Percentiles rank a stretch among this genome's conserved stretches.
Conservation (phyloP, 1,284 basidiomycete species). For the Puccinia novopanici region DNA sequence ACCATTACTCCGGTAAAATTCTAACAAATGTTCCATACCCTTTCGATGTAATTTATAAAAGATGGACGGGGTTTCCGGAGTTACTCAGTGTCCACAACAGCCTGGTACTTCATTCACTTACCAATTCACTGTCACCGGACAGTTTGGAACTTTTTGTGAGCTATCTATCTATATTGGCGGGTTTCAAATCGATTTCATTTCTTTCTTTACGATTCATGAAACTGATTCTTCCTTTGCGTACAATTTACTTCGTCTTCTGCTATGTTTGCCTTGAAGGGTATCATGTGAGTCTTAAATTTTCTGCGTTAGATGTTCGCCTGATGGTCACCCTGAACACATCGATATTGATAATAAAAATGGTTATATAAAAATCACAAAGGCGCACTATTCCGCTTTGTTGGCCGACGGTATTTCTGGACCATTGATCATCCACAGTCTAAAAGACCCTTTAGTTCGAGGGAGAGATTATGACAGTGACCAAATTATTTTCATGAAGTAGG, state of each 20-base stretch:
- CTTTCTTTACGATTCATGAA: too few species aligned
- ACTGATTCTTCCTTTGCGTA: too few species aligned
- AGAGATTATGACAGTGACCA: constrained; percentile 40
- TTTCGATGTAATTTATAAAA: background rate
- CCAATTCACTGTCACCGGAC: constrained; percentile 17
- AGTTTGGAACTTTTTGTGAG: constrained; percentile 50
- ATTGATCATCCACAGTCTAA: constrained; percentile 55
- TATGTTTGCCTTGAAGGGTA: constrained; percentile 23
- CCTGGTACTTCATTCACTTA: constrained; percentile 40
- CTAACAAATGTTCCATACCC: background rate
- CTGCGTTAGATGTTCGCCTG: background rate
- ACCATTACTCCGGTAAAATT: background rate
- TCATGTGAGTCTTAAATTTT: constrained; percentile 15
- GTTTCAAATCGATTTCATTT: too few species aligned
- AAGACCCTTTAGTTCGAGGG: constrained; percentile 53
- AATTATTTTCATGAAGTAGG: constrained; percentile 29
- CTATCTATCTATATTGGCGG: too few species aligned
- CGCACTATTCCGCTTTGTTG: constrained; percentile 55
- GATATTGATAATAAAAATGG: background rate
- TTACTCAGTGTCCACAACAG: constrained; percentile 57
- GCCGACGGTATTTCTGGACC: constrained; percentile 57
- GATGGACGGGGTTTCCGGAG: constrained; percentile 35
- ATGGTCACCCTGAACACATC: background rate
- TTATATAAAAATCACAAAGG: constrained; percentile 51
- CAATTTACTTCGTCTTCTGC: background rate